Percentiles rank a stretch among this genome's conserved stretches.
These are phyloP conservation scores for Eustoma russellianum DNA, from an alignment of 257 asterid species.

Conservation along the genomic window DNA sequence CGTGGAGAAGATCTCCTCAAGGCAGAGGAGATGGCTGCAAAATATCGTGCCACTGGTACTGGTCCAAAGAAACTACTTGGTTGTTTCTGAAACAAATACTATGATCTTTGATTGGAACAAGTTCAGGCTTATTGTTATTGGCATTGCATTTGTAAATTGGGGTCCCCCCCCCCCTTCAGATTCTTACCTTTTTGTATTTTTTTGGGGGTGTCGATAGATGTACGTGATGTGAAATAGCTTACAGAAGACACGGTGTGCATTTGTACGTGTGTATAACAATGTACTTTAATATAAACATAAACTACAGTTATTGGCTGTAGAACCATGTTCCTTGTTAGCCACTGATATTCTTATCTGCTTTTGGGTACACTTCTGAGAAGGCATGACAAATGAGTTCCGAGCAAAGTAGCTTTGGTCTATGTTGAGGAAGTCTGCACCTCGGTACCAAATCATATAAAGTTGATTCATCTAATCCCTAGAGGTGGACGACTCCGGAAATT, in stretches of 20 bases:
- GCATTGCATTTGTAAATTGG: slow-evolving; percentile 33
- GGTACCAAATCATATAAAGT: no score
- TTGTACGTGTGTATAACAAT: slow-evolving; percentile 38
- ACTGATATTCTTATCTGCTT: neutral
- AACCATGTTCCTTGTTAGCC: neutral
- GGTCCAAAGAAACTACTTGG: slow-evolving; percentile 72
- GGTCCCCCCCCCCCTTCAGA: neutral
- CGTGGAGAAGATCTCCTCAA: slow-evolving; percentile 79
- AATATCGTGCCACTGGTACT: slow-evolving; percentile 76
- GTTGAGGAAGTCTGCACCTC: no score
- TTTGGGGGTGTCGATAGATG: slow-evolving; percentile 15
- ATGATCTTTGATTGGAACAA: slow-evolving; percentile 16
- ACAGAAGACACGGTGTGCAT: slow-evolving; percentile 26
- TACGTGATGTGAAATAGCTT: slow-evolving; percentile 25
- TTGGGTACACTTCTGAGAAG: neutral
- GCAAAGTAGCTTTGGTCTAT: no score
- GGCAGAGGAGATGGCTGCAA: slow-evolving; percentile 81
- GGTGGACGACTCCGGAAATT: no score
- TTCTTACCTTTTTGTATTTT: slow-evolving; percentile 1
- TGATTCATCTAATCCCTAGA: no score
- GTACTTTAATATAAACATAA: slow-evolving; percentile 8
- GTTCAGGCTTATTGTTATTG: slow-evolving; percentile 7
- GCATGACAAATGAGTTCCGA: no score
- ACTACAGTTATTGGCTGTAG: slow-evolving; percentile 6
- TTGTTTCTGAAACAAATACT: slow-evolving; percentile 35